Evolutionary conservation across 208 protist species (phyloP).

Genomic region (Angomonas ambiguus): DNA sequence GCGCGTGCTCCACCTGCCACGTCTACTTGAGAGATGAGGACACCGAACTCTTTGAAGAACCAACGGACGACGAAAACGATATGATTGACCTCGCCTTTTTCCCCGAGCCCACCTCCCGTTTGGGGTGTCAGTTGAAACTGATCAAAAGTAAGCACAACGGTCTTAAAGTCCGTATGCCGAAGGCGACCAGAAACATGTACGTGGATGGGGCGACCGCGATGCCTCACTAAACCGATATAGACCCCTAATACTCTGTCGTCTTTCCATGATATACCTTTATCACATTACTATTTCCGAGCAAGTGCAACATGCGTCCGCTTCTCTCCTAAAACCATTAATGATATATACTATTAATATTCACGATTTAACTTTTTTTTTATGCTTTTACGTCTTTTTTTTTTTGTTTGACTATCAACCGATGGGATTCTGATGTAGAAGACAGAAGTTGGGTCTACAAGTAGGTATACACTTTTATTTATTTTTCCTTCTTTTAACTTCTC

Average conservation of each 20-base stretch:
- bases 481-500: not conserved
- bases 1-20: conserved; percentile 98
- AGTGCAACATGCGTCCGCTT: not conserved
- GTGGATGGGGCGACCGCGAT: conserved; percentile 82
- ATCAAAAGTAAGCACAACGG: conserved; percentile 71
- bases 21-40: conserved; percentile 88
- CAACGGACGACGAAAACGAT: conserved; percentile 93
- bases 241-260: not conserved
- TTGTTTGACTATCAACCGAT: not conserved
- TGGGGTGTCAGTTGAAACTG: conserved; percentile 85
- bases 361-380: not conserved
- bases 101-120: conserved; percentile 72
- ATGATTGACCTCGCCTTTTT: conserved; percentile 91
- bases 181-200: conserved; percentile 90
- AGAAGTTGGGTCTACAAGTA: not conserved
- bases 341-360: not conserved
- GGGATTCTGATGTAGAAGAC: not conserved
- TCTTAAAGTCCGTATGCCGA: conserved; percentile 69
- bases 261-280: not conserved
- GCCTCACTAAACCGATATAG: conserved; percentile 49
- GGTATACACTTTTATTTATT: conserved; percentile 1
- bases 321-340: not conserved
- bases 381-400: conserved; percentile 15
- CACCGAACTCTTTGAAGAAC: conserved; percentile 86
- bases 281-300: not conserved